Conservation (phyloP, 129 eudicot species). For the Centaurea solstitialis region DNA sequence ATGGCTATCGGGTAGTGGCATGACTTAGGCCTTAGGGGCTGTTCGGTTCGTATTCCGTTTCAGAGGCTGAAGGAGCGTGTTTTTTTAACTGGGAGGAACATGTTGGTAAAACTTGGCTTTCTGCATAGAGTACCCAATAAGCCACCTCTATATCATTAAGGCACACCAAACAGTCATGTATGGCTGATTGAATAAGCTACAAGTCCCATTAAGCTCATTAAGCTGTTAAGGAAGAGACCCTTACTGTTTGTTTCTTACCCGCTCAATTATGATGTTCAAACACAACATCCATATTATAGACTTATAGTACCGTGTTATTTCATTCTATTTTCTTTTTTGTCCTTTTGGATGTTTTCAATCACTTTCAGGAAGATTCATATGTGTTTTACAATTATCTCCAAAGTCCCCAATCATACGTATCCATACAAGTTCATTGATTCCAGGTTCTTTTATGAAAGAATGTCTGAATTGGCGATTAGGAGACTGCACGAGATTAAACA, state of each 20-base stretch:
- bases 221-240: background rate
- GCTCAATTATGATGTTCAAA: background rate
- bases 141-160: background rate
- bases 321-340: background rate
- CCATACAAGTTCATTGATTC: background rate
- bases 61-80: background rate
- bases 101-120: background rate
- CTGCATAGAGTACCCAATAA: background rate
- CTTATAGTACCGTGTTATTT: background rate
- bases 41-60: background rate
- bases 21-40: background rate
- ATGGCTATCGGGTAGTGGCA: background rate
- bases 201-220: background rate
- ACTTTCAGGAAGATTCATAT: background rate
- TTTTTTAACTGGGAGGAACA: background rate
- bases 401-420: background rate
- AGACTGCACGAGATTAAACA: background rate
- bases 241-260: background rate
- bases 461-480: background rate
- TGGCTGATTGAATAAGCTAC: too few relatives aligned
- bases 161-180: background rate
- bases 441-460: conserved; percentile 7
- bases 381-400: background rate
- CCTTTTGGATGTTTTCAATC: background rate
- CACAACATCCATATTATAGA: background rate